These are phyloP conservation scores for Arabidopsis hybrid DNA, from an alignment of 441 rosid species.

Conservation along the genomic window DNA sequence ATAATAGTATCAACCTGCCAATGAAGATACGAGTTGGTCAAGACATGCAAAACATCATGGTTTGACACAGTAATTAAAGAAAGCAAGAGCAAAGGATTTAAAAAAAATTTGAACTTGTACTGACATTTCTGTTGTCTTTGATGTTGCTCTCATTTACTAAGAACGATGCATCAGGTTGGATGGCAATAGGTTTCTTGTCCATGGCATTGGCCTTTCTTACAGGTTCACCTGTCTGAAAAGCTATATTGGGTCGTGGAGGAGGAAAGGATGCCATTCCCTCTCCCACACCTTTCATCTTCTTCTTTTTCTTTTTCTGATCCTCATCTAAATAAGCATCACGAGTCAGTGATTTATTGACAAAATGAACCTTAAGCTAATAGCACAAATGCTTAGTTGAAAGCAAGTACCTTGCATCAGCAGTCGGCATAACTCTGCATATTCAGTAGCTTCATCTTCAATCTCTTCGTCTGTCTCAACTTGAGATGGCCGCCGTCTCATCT, in stretches of 20 bases:
- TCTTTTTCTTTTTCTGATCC: constrained; percentile 88
- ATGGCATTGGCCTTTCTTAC: constrained; percentile 60
- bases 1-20: constrained; percentile 68
- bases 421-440: constrained; percentile 90
- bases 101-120: constrained; percentile 32
- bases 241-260: constrained; percentile 55
- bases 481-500: constrained; percentile 89
- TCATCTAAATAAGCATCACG: constrained; percentile 60
- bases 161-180: constrained; percentile 56
- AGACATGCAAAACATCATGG: constrained; percentile 15
- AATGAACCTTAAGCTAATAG: neutral
- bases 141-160: constrained; percentile 51
- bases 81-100: constrained; percentile 3
- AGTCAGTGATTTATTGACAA: constrained; percentile 18
- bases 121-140: constrained; percentile 70
- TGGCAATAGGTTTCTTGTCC: constrained; percentile 49
- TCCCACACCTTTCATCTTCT: constrained; percentile 56
- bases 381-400: constrained; percentile 27
- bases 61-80: constrained; percentile 9
- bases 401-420: constrained; percentile 95
- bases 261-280: constrained; percentile 53
- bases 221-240: constrained; percentile 55
- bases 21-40: constrained; percentile 38
- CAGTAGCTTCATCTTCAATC: constrained; percentile 96
- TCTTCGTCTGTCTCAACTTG: constrained; percentile 93